phyloP scores from a whole-genome alignment of 257 asterid genomes.

The Rubia yunnanensis region DNA sequence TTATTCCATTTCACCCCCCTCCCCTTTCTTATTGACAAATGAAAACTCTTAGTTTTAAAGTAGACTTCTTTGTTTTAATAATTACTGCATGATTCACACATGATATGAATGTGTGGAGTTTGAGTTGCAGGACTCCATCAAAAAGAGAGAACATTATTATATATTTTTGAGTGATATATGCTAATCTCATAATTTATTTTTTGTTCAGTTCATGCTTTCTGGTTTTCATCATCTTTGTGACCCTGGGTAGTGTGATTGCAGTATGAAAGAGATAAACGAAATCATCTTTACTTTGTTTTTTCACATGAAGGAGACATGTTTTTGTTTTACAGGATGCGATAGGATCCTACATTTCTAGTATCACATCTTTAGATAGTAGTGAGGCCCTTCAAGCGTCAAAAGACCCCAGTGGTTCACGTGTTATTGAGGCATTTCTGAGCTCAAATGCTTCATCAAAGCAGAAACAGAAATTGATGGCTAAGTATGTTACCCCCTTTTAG shows the following conservation, averaged over 20 bases:
- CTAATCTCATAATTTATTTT: neutral
- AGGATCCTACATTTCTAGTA: slow-evolving; percentile 54
- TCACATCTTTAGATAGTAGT: slow-evolving; percentile 58
- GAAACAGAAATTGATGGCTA: slow-evolving; percentile 58
- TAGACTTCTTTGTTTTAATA: neutral
- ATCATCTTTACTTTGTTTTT: slow-evolving; percentile 1
- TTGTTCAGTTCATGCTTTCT: neutral
- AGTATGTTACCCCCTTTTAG: slow-evolving; percentile 41
- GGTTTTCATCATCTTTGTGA: neutral
- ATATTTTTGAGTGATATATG: neutral
- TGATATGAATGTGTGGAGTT: neutral
- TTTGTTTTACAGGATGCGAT: slow-evolving; percentile 46
- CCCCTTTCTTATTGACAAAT: neutral
- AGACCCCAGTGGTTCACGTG: slow-evolving; percentile 82
- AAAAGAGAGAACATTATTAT: neutral
- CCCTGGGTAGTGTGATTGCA: neutral
- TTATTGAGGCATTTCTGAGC: slow-evolving; percentile 77
- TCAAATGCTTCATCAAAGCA: slow-evolving; percentile 66
- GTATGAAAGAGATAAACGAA: neutral
- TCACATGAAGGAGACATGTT: neutral
- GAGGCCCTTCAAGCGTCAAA: slow-evolving; percentile 59
- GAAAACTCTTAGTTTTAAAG: neutral
- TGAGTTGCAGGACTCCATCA: neutral
- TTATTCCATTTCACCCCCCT: neutral
- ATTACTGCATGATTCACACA: neutral